These are phyloP conservation scores for Royoungia palumana DNA, from an alignment of 768 basidiomycete species.

Conservation along the genomic window DNA sequence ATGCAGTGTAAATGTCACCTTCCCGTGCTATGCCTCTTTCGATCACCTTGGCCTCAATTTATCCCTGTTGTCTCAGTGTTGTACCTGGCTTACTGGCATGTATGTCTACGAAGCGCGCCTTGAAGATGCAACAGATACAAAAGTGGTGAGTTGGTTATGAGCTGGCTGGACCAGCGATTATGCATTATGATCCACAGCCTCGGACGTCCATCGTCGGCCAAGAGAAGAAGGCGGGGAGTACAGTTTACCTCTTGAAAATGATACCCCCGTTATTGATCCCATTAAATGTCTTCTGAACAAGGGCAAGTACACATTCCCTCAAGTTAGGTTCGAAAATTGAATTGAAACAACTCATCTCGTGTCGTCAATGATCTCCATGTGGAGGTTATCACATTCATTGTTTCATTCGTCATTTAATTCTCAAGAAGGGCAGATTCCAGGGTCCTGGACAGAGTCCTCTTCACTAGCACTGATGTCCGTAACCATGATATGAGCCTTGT, in stretches of 20 bases:
- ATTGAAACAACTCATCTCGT: too few relatives aligned
- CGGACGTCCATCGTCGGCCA: constrained; percentile 5
- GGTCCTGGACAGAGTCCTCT: constrained; percentile 19
- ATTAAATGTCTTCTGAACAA: too few relatives aligned
- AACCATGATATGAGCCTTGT: constrained; percentile 2
- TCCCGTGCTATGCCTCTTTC: constrained; percentile 25
- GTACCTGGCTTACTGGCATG: neutral
- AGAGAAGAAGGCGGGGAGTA: too few relatives aligned
- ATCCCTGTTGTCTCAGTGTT: neutral
- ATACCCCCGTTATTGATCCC: too few relatives aligned
- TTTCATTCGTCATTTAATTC: too few relatives aligned
- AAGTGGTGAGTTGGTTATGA: constrained; percentile 18
- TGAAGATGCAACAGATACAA: constrained; percentile 26
- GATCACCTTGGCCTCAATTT: constrained; percentile 29
- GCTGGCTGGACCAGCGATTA: constrained; percentile 1
- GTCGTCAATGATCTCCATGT: too few relatives aligned
- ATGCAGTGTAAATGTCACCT: constrained; percentile 4
- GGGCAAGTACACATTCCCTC: too few relatives aligned
- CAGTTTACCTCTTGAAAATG: too few relatives aligned
- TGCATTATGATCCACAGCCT: constrained; percentile 33
- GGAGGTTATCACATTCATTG: too few relatives aligned
- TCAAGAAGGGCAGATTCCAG: too few relatives aligned
- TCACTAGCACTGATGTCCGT: constrained; percentile 31
- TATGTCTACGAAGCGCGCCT: constrained; percentile 26
- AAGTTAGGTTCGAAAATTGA: too few relatives aligned